Conservation (phyloP, 148 eudicot species). For the Vaccinium darrowii region DNA sequence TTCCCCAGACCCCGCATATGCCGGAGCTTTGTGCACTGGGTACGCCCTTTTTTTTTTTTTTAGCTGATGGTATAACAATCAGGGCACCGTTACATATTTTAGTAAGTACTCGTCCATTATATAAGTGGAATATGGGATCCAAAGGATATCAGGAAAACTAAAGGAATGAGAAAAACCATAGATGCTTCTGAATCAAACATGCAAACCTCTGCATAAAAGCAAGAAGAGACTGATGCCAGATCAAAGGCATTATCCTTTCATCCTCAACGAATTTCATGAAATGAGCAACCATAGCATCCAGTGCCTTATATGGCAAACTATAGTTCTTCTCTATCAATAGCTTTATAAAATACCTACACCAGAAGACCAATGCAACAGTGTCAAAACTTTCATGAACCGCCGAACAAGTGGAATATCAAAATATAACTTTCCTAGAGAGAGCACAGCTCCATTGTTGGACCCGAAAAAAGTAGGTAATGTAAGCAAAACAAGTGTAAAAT, state of each 20-base stretch:
- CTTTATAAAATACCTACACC: constrained; percentile 86
- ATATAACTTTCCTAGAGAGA: background rate
- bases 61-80: background rate
- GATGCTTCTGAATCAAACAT: background rate
- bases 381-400: background rate
- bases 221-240: constrained; percentile 98
- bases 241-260: constrained; percentile 85
- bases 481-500: background rate
- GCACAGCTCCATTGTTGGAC: background rate
- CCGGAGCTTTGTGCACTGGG: too few species aligned
- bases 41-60: too few species aligned
- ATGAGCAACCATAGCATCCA: constrained; percentile 89
- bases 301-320: constrained; percentile 81
- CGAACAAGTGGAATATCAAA: background rate
- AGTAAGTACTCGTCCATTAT: background rate
- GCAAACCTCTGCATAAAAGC: constrained; percentile 84
- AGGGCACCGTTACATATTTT: background rate
- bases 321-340: constrained; percentile 86
- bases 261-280: constrained; percentile 77
- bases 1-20: too few species aligned
- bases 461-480: background rate
- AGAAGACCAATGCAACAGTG: constrained; percentile 7
- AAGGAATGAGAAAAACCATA: background rate
- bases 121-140: background rate
- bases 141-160: background rate